These are phyloP conservation scores for Paraphoma sp. DNA, from an alignment of 2,329 filamentous ascomycete genomes.

Conservation along the genomic window DNA sequence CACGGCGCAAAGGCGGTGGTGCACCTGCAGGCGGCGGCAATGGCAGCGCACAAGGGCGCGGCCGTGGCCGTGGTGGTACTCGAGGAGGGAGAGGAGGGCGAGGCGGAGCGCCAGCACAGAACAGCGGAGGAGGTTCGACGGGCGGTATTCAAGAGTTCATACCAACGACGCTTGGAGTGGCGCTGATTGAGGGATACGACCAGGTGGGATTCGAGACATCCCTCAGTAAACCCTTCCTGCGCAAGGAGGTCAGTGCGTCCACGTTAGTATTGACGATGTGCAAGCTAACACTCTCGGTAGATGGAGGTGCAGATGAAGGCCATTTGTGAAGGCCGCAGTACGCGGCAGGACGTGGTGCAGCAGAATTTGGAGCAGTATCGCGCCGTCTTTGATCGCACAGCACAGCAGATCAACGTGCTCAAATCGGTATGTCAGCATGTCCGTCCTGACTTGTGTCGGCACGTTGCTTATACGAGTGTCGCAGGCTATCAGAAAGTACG, in stretches of 20 bases:
- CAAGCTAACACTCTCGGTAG: constrained; percentile 38
- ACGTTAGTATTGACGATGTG: constrained; percentile 12
- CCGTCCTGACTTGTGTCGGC: constrained; percentile 19
- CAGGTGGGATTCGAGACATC: constrained; percentile 92
- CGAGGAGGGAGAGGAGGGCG: constrained; percentile 52
- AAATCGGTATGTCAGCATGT: constrained; percentile 54
- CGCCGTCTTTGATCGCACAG: constrained; percentile 82
- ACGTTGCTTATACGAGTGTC: constrained; percentile 18
- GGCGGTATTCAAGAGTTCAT: constrained; percentile 81
- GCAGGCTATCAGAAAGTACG: constrained; percentile 50
- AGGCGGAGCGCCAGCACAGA: constrained; percentile 47
- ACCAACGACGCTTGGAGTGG: constrained; percentile 88
- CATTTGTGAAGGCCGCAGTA: constrained; percentile 87
- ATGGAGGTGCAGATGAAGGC: constrained; percentile 98
- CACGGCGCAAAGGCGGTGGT: constrained; percentile 57
- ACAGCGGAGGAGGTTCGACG: constrained; percentile 51
- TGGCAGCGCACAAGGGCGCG: constrained; percentile 52
- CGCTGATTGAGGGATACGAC: constrained; percentile 93
- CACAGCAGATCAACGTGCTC: constrained; percentile 72
- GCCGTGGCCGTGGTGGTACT: constrained; percentile 47
- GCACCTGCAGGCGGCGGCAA: constrained; percentile 43
- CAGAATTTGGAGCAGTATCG: constrained; percentile 88
- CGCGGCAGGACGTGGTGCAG: constrained; percentile 75
- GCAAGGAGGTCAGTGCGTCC: constrained; percentile 71
- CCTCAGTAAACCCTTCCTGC: constrained; percentile 91